Conservation (phyloP, 345 rosid genomes). For the Atalantia buxifolia region DNA sequence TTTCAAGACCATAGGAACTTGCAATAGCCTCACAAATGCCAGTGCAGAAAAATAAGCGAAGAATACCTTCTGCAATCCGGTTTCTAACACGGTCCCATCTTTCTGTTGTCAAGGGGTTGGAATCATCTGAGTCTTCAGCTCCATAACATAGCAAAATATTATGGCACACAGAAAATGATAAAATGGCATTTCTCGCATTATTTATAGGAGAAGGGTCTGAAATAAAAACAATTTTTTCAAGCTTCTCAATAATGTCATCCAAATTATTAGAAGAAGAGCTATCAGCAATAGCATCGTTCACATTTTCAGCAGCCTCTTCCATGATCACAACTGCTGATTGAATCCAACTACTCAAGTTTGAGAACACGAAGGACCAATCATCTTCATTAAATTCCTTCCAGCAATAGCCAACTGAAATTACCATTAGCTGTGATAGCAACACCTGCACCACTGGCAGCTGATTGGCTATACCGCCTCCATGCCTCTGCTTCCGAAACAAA, state of each 20-base stretch:
- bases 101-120: conserved; percentile 31
- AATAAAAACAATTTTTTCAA: conserved; percentile 48
- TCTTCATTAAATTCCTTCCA: conserved; percentile 71
- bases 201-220: conserved; percentile 48
- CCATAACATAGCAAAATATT: conserved; percentile 32
- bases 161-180: conserved; percentile 57
- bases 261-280: conserved; percentile 37
- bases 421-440: conserved; percentile 63
- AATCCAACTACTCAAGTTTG: conserved; percentile 61
- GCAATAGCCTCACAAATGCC: conserved; percentile 90
- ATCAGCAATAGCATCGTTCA: conserved; percentile 48
- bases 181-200: conserved; percentile 63
- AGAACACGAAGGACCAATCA: conserved; percentile 84
- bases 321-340: conserved; percentile 84
- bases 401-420: conserved; percentile 76
- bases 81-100: conserved; percentile 56
- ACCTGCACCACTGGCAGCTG: conserved; percentile 51
- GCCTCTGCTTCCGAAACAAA: conserved; percentile 80
- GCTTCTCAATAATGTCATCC: conserved; percentile 41
- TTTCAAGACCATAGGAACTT: conserved; percentile 50
- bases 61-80: conserved; percentile 74
- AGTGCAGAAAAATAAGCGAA: conserved; percentile 83
- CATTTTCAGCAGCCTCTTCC: conserved; percentile 86
- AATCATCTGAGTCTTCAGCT: conserved; percentile 30
- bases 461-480: conserved; percentile 34